Percentiles rank a stretch among this genome's conserved stretches.
Conservation (phyloP, 805 yeast genomes). For the Sugiyamaella qingdaonensis region DNA sequence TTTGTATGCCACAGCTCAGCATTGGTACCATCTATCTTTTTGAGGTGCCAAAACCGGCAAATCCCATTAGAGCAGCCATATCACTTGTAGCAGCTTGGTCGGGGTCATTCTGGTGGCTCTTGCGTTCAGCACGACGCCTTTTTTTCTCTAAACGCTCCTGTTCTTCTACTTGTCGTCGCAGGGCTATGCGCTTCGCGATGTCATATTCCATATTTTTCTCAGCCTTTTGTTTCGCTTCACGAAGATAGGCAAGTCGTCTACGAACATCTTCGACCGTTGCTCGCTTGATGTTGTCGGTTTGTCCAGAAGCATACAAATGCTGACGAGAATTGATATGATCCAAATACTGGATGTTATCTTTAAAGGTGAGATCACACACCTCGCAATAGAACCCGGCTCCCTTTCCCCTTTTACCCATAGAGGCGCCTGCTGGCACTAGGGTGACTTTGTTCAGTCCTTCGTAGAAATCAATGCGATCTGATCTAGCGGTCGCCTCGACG, state of each 20-base stretch:
- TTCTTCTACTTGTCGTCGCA: constrained; percentile 38
- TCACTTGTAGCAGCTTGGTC: constrained; percentile 28
- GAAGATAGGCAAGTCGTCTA: constrained; percentile 36
- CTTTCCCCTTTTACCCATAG: constrained; percentile 43
- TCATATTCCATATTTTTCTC: constrained; percentile 28
- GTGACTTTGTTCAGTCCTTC: constrained; percentile 33
- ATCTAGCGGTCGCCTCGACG: constrained; percentile 23
- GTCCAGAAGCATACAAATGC: constrained; percentile 40
- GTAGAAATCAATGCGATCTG: constrained; percentile 27
- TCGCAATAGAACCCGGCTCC: constrained; percentile 86
- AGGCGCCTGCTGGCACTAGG: constrained; percentile 33
- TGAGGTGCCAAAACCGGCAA: constrained; percentile 50
- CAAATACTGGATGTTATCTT: constrained; percentile 74
- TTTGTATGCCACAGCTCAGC: not conserved
- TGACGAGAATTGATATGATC: constrained; percentile 79
- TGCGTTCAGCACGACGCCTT: constrained; percentile 23
- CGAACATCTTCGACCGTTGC: constrained; percentile 50
- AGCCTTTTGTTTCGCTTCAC: constrained; percentile 28
- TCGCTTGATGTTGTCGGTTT: constrained; percentile 36
- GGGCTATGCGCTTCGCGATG: constrained; percentile 40
- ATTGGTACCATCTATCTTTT: constrained; percentile 27
- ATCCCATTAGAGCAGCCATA: constrained; percentile 51
- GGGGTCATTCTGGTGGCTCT: constrained; percentile 9
- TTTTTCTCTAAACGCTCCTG: constrained; percentile 33
- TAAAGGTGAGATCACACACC: constrained; percentile 70